These are phyloP conservation scores for Erodium chrysanthum DNA, from an alignment of 441 rosid genomes.

Conservation along the genomic window DNA sequence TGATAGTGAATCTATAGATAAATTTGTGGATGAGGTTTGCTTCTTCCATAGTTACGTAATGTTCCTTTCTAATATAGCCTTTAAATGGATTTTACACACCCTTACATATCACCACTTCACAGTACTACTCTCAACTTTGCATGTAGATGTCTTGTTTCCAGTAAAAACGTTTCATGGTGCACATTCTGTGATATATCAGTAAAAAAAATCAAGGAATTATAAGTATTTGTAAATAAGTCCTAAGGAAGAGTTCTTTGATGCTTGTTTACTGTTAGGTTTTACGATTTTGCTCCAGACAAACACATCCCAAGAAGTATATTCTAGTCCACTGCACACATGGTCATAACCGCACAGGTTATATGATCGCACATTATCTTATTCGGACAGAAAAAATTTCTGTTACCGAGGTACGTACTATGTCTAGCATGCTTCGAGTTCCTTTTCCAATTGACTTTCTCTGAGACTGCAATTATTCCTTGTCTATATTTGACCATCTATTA, in stretches of 20 bases:
- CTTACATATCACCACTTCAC: not conserved
- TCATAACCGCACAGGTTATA: conserved; percentile 93
- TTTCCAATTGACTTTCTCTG: conserved; percentile 9
- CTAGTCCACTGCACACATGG: conserved; percentile 99
- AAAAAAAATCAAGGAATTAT: not conserved
- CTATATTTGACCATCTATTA: conserved; percentile 17
- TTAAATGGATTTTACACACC: not conserved
- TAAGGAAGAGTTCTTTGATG: not conserved
- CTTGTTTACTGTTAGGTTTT: not conserved
- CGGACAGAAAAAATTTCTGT: conserved; percentile 76
- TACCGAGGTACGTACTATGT: conserved; percentile 45
- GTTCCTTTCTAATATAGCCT: not conserved
- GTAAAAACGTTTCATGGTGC: not conserved
- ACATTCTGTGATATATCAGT: not conserved
- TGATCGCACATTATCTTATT: conserved; percentile 92
- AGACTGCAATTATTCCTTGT: conserved; percentile 9
- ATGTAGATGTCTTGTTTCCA: not conserved
- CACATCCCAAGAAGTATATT: conserved; percentile 61
- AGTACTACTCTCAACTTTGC: conserved; percentile 2
- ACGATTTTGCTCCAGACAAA: conserved; percentile 33
- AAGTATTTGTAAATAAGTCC: not conserved
- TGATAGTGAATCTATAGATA: conserved; percentile 71
- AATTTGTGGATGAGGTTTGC: conserved; percentile 76
- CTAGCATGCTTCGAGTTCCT: not conserved
- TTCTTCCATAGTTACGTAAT: not conserved